Evolutionary conservation across 371 early-diverging fungal species (phyloP).

Genomic region (Mortierella sp.): DNA sequence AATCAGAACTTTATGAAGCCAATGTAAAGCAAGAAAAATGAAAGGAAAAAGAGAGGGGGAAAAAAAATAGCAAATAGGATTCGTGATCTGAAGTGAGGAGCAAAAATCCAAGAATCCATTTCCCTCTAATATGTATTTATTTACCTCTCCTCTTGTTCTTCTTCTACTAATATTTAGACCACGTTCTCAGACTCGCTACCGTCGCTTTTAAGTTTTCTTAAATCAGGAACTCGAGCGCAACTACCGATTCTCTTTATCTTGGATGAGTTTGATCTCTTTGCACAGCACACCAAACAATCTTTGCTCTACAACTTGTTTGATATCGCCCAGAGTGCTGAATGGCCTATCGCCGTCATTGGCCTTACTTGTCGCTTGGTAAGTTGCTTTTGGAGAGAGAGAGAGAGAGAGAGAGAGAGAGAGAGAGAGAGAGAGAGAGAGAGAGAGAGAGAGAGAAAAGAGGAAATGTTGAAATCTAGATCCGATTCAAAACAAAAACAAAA

Average conservation of each 20-base stretch:
- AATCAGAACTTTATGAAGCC: conserved; percentile 43
- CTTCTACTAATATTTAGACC: conserved; percentile 53
- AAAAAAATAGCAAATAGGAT: background rate
- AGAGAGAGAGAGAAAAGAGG: too few relatives aligned
- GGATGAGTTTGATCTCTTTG: conserved; percentile 92
- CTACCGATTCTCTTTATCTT: conserved; percentile 85
- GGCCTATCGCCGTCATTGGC: conserved; percentile 89
- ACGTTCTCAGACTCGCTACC: conserved; percentile 76
- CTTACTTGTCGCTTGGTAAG: conserved; percentile 82
- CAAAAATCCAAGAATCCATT: too few relatives aligned
- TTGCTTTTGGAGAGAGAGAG: too few relatives aligned
- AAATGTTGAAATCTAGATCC: too few relatives aligned
- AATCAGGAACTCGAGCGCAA: conserved; percentile 63
- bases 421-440: too few relatives aligned
- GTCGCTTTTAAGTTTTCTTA: conserved; percentile 71
- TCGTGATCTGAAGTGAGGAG: too few relatives aligned
- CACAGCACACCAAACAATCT: conserved; percentile 88
- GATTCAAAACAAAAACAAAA: too few relatives aligned
- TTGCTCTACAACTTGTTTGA: conserved; percentile 95
- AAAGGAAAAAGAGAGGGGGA: too few relatives aligned
- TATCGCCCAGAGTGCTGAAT: conserved; percentile 83
- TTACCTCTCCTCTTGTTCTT: background rate
- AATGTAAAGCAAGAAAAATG: conserved; percentile 15
- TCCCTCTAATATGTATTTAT: too few relatives aligned
- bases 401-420: too few relatives aligned